Percentiles rank a stretch among this genome's conserved stretches.
These are phyloP conservation scores for Phytomonas sp. DNA, from an alignment of 208 protist genomes.

Conservation along the genomic window DNA sequence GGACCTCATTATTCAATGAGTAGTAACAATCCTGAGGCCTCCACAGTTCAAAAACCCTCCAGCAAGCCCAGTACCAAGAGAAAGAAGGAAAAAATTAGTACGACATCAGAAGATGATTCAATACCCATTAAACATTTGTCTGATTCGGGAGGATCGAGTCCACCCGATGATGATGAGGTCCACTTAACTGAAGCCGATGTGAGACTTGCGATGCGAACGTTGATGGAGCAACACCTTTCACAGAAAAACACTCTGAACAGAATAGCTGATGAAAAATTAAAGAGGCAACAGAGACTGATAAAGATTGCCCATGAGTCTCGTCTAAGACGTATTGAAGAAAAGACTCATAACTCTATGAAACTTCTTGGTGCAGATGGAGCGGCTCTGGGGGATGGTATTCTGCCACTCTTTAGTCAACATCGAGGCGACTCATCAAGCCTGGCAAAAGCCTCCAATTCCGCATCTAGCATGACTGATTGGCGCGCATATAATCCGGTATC, in stretches of 20 bases:
- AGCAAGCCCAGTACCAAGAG: not conserved
- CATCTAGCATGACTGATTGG: conserved; percentile 10
- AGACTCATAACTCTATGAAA: conserved; percentile 49
- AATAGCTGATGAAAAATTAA: conserved; percentile 24
- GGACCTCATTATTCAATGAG: not conserved
- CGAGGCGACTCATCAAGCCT: not conserved
- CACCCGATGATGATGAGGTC: conserved; percentile 17
- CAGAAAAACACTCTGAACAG: conserved; percentile 17
- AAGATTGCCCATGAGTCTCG: conserved; percentile 26
- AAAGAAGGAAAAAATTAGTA: not conserved
- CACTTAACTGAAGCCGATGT: conserved; percentile 55
- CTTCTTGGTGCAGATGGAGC: conserved; percentile 38
- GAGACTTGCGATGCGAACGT: conserved; percentile 58
- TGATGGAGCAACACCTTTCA: conserved; percentile 60
- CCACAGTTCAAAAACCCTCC: not conserved
- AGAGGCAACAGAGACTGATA: conserved; percentile 26
- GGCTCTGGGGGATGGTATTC: conserved; percentile 50
- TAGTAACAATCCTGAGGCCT: not conserved
- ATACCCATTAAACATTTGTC: not conserved
- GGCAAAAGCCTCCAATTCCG: not conserved
- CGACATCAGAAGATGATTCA: not conserved
- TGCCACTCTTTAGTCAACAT: conserved; percentile 27
- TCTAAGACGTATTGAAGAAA: conserved; percentile 43
- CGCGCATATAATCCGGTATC: conserved; percentile 22
- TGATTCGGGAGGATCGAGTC: not conserved